Evolutionary conservation across 805 yeast species (phyloP).

Genomic region (Teunomyces panamensis): DNA sequence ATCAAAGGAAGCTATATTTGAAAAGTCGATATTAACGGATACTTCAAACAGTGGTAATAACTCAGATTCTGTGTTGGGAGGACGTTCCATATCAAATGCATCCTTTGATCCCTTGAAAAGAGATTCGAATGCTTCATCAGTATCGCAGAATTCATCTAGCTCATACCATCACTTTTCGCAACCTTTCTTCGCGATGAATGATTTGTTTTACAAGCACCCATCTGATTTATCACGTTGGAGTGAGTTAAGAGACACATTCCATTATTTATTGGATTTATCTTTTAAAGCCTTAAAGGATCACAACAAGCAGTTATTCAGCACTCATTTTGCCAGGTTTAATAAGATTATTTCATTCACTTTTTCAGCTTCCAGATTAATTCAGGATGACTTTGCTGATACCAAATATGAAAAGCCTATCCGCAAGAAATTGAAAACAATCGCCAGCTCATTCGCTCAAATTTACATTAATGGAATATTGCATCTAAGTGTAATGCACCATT

Average conservation of each 20-base stretch:
- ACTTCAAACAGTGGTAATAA: not conserved
- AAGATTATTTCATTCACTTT: conserved; percentile 53
- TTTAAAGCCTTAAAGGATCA: conserved; percentile 50
- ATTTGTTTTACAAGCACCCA: conserved; percentile 56
- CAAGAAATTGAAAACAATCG: conserved; percentile 49
- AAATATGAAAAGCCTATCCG: conserved; percentile 47
- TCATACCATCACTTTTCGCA: conserved; percentile 41
- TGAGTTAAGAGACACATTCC: conserved; percentile 46
- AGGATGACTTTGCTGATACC: conserved; percentile 47
- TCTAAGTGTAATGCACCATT: conserved; percentile 41
- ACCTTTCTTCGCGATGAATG: conserved; percentile 39
- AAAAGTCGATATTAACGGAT: conserved; percentile 13
- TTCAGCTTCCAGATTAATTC: conserved; percentile 52
- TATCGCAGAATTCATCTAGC: conserved; percentile 23
- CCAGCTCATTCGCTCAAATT: conserved; percentile 57
- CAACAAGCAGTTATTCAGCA: conserved; percentile 50
- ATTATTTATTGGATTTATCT: conserved; percentile 46
- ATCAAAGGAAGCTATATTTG: conserved; percentile 17
- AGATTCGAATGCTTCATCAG: conserved; percentile 35
- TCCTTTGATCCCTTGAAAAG: conserved; percentile 33
- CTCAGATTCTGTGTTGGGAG: conserved; percentile 4
- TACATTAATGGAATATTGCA: conserved; percentile 65
- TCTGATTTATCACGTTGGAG: conserved; percentile 63
- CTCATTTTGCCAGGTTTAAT: conserved; percentile 53
- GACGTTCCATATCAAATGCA: conserved; percentile 6